Percentiles rank a stretch among this genome's conserved stretches.
Evolutionary conservation across 257 asterid genomes (phyloP).

Genomic region (Solanum appendiculatum): DNA sequence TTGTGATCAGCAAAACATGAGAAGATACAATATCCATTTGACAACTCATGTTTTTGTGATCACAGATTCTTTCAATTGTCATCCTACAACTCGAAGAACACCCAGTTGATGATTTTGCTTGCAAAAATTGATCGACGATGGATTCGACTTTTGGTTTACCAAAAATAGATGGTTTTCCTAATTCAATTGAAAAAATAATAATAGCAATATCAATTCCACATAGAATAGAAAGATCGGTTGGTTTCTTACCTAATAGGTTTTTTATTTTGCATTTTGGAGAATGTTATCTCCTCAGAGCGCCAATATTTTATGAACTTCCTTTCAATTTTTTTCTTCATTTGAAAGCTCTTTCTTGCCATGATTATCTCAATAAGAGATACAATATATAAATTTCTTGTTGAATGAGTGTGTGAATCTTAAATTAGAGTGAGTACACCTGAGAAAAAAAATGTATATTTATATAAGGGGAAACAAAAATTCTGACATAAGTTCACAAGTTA

Average conservation of each 20-base stretch:
- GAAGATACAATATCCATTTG: no score
- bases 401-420: neutral
- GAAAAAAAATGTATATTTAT: no score
- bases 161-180: neutral
- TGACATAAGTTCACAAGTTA: neutral
- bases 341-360: neutral
- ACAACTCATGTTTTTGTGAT: no score
- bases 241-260: neutral
- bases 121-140: no score
- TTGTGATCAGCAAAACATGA: no score
- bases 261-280: neutral
- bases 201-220: no score
- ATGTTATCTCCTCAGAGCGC: neutral
- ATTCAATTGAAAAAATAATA: neutral
- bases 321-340: neutral
- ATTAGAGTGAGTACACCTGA: neutral
- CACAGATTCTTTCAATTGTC: no score
- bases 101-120: no score
- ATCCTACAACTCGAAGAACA: neutral
- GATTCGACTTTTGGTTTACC: neutral
- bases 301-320: neutral
- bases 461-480: neutral
- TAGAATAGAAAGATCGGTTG: neutral
- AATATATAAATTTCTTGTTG: no score
- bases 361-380: neutral